Base-by-base conservation (phyloP, 768 basidiomycete genomes). In the Naganishia antarctica region DNA sequence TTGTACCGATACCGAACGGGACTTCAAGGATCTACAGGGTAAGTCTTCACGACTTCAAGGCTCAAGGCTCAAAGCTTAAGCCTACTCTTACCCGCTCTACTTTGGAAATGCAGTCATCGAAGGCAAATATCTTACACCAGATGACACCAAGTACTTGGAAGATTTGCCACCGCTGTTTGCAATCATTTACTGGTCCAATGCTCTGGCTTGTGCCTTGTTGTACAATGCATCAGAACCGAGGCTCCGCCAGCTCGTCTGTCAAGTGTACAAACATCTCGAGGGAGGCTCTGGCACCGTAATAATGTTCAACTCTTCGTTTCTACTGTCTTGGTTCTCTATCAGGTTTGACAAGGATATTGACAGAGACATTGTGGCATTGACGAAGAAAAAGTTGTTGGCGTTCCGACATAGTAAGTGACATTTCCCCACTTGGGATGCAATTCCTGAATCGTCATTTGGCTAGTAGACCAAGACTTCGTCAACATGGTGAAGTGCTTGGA, bases 151-250 rank as follows among this genome's bases (percentile, higher is more conserved):
- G 9, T 11, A 57, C 2, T 21, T 57, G 2, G 31, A 26, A n/a
- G 23, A 57, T 15, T 37, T 57, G 21, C 53, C 53, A 26, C 53
- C 53, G 12, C 23, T 57, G 34, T 57, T 57, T 18, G 53, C 53
- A 18, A 57, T 57, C 34, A 23, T 57, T 21, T 57, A 57, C 31
- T 57, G 53, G 53, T 40, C 53, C 31, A 57, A 57, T 16, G n/a
- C n/a, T 23, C 13, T 57, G 34, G 53, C 34, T 2, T 5, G 34
- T 25, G 53, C 34, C 21, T 3, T 57, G 5, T 57, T 57, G 13
- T 57, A 23, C 37, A 15, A 40, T 23, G 53, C 53, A 3, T 11
- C 32, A 4, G 37, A 41, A 11, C 18, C 12, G 1, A 29, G 23
- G 23, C 37, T 57, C 8, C 53, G 32, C 13, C 23, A 12, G n/a